Evolutionary conservation across 2,329 filamentous ascomycete genomes (phyloP), one percentile per base, ranked within the genome.

Genomic region (Magnaporthiopsis incrustans): DNA sequence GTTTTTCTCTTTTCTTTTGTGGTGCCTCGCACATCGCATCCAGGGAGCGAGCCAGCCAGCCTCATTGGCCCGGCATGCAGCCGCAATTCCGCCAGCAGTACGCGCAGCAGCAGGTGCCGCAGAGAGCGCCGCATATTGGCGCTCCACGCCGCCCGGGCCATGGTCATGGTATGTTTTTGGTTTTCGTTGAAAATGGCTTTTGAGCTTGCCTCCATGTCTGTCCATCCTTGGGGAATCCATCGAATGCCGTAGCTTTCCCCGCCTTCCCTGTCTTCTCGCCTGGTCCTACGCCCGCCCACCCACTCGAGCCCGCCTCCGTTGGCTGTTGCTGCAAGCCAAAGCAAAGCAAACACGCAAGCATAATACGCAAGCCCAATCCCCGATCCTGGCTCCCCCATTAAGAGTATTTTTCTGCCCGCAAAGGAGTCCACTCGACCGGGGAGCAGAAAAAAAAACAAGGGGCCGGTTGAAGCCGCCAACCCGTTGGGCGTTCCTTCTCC

Each of bases 61-160:
- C 44, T 53, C 5, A 53, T n/a, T 53, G 44, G 44, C 44, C 44
- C 44, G 44, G 71, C 69, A 84, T 85, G 82, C 82, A 84, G 75
- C 75, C 76, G 65, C 79, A 82, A 68, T 84, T 81, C 71, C 81
- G 82, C 67, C 74, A 35, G 33, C 58, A 60, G 58, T 60, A 60
- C 11, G 33, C 75, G 64, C 83, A 81, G 73, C 76, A 78, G 71
- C 81, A 81, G 73, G 75, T 77, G 69, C 76, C 80, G 67, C 81
- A 81, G 71, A 76, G 81, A 68, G 77, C 78, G 67, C 77, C 80
- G 68, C 81, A 82, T 74, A 71, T 76, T 67, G 72, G 77, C 64
- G 78, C 77, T 67, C 80, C 78, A 71, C 78, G 81, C 67, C 79
- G 82, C 69, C 81, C 80, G 69, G 81, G 81, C 38, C 60, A 61